These are phyloP conservation scores for Ascobolus immersus DNA, from an alignment of 495 filamentous ascomycete species.

Conservation along the genomic window DNA sequence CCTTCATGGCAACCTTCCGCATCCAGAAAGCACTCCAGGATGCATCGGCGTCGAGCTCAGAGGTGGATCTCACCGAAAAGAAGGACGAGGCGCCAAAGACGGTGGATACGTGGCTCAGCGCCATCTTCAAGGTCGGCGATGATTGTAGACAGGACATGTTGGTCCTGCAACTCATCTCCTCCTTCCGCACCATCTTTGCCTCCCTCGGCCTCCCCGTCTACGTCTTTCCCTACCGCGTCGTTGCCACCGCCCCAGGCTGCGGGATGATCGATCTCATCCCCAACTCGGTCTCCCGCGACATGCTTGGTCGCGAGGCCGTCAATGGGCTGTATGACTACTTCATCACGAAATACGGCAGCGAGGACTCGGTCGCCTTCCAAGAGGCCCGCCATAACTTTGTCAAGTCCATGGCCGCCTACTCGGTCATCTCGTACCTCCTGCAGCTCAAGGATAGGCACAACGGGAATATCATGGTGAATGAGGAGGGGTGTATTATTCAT, in stretches of 20 bases:
- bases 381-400: slow-evolving; percentile 92
- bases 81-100: slow-evolving; percentile 21
- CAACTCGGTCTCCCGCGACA: slow-evolving; percentile 92
- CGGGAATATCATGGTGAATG: slow-evolving; percentile 98
- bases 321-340: slow-evolving; percentile 98
- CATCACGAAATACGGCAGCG: slow-evolving; percentile 82
- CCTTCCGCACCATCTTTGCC: slow-evolving; percentile 89
- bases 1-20: slow-evolving; percentile 95
- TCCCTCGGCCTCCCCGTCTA: slow-evolving; percentile 82
- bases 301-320: slow-evolving; percentile 91
- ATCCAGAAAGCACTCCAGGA: slow-evolving; percentile 54
- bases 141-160: slow-evolving; percentile 95
- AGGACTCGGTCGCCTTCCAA: slow-evolving; percentile 82
- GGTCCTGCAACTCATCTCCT: slow-evolving; percentile 89
- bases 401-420: slow-evolving; percentile 99
- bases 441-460: slow-evolving; percentile 99
- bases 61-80: slow-evolving; percentile 18
- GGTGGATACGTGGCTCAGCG: slow-evolving; percentile 90
- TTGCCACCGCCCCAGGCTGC: slow-evolving; percentile 92
- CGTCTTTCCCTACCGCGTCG: slow-evolving; percentile 92
- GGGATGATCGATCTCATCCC: slow-evolving; percentile 95
- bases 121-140: slow-evolving; percentile 98
- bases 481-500: slow-evolving; percentile 88
- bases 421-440: slow-evolving; percentile 83
- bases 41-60: slow-evolving; percentile 23